Base-by-base conservation (phyloP, 2,329 filamentous ascomycete species). In the Colletotrichum destructivum region DNA sequence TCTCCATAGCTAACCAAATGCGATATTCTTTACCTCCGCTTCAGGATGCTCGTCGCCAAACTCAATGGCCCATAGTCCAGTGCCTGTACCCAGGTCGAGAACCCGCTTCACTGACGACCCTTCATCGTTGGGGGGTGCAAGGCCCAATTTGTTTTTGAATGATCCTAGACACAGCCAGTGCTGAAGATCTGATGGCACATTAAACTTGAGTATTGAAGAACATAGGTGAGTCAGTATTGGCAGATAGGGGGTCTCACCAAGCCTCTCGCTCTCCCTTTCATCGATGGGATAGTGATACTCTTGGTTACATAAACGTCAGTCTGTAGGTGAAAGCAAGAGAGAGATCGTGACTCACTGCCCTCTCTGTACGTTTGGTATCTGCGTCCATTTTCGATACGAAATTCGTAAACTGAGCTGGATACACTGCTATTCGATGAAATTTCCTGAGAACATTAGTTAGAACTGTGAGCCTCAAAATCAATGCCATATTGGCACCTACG, bases 1-100 rank as follows among this genome's bases (percentile, higher is more conserved):
- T 13, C 4, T 21, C 18, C 7, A 18, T 35, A 16, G 44, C 2
- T 18, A 1, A 2, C 1, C 8, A 35, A 35, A 47, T 63, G 60
- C 5, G 13, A 44, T 16, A 16, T 44, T 16, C 16, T 4, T 38
- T 62, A 75, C 79, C 70, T 79, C 64, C 9, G 80, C 73, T 12
- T 78, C 73, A 0, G 81, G 79, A 18, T 80, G 76, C 5, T 75
- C 68, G 31, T 79, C 78, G 2, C 61, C 76, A 35, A 77, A 78
- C 13, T 77, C 75, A 16, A 76, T 75, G 3, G 76, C 69, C 75
- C 75, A 78, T 3, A 72, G 56, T 1, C 76, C 77, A 5, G 76
- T 77, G 0, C 77, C 77, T 0, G 76, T 77, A 0, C 76, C 76
- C 0, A 70, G 54, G 47, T 77, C 76, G 0, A 77, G 71, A 8